Conservation (phyloP, 202 grass and related monocot genomes). For the Panicum virgatum region DNA sequence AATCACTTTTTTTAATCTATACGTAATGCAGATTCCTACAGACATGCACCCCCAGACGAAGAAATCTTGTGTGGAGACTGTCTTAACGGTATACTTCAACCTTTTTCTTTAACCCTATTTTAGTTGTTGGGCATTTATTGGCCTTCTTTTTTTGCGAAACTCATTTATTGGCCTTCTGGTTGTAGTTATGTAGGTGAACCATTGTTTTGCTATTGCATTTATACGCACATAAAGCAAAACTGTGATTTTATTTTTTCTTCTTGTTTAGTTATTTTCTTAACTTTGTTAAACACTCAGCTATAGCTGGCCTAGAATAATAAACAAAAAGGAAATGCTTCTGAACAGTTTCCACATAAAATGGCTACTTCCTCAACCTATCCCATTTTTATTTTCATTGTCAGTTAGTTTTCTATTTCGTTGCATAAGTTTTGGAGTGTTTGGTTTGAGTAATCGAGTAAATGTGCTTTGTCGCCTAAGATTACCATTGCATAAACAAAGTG, state of each 20-base stretch:
- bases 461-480: background rate
- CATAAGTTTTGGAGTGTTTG: background rate
- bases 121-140: conserved; percentile 5
- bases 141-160: too few species aligned
- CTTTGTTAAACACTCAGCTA: background rate
- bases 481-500: background rate
- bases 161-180: conserved; percentile 10
- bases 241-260: background rate
- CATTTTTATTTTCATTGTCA: background rate
- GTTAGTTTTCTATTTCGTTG: background rate
- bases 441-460: background rate
- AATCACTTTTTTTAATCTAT: conserved; percentile 28
- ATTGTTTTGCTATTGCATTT: conserved; percentile 6
- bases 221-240: background rate
- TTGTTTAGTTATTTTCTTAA: background rate
- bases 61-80: conserved; percentile 97
- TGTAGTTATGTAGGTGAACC: background rate
- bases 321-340: background rate
- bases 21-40: conserved; percentile 81
- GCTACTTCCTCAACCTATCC: background rate
- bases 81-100: conserved; percentile 76
- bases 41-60: conserved; percentile 90
- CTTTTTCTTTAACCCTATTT: background rate
- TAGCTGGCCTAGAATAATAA: background rate
- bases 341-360: background rate